A percentile compares a stretch with the other conserved stretches of the same genome.
These are phyloP conservation scores for Leccinum fuscescens DNA, from an alignment of 1,284 basidiomycete species.

Conservation along the genomic window DNA sequence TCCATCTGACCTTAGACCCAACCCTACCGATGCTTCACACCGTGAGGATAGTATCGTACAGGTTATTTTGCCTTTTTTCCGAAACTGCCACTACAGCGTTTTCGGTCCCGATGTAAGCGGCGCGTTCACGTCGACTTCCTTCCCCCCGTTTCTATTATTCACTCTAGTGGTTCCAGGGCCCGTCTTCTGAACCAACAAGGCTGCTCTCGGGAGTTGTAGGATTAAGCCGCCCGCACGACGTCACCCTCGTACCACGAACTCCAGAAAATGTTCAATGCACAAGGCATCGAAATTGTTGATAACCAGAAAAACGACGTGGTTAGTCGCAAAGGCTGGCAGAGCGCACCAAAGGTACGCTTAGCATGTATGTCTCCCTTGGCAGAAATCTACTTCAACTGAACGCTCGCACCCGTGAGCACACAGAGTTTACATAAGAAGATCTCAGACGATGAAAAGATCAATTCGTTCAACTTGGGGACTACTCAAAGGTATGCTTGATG, in stretches of 20 bases:
- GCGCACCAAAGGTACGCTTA: slow-evolving; percentile 79
- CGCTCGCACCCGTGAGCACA: background rate
- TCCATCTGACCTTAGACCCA: too few species aligned
- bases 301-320: slow-evolving; percentile 95
- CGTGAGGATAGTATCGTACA: too few species aligned
- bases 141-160: too few species aligned
- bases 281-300: slow-evolving; percentile 93
- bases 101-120: too few species aligned
- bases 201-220: too few species aligned
- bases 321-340: slow-evolving; percentile 90
- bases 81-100: too few species aligned
- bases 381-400: background rate
- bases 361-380: background rate
- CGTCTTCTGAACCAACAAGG: too few species aligned
- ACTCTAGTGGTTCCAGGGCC: too few species aligned
- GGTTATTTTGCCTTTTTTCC: too few species aligned
- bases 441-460: slow-evolving; percentile 32
- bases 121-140: too few species aligned
- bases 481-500: slow-evolving; percentile 62
- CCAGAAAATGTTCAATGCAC: slow-evolving; percentile 88
- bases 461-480: slow-evolving; percentile 76
- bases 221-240: too few species aligned
- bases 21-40: too few species aligned
- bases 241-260: slow-evolving; percentile 52
- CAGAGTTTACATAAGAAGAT: background rate